phyloP scores from a whole-genome alignment of 2,329 filamentous ascomycete genomes.

The Pestalotiopsis fici region DNA sequence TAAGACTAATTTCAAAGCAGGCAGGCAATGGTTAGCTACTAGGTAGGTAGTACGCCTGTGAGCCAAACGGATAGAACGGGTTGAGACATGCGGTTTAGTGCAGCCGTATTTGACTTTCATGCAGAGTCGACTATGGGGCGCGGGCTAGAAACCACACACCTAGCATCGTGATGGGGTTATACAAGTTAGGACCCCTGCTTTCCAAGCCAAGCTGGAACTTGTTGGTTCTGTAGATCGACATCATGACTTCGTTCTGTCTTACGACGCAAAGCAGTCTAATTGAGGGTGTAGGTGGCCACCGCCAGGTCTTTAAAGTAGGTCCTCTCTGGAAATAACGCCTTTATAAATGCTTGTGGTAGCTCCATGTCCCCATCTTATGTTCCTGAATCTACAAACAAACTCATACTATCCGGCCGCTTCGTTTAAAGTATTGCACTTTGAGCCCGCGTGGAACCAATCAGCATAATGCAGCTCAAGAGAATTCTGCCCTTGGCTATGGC shows the following conservation, averaged over 20 bases:
- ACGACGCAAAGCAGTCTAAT: neutral
- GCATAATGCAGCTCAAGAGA: constrained; percentile 13
- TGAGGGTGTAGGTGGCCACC: neutral
- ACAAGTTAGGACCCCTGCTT: neutral
- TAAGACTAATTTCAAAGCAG: neutral
- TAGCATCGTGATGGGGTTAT: neutral
- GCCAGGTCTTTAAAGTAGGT: neutral
- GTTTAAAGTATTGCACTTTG: neutral
- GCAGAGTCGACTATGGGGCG: neutral
- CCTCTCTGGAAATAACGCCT: neutral
- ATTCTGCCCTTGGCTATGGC: constrained; percentile 9
- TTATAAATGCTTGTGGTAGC: neutral
- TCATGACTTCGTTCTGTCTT: constrained; percentile 5
- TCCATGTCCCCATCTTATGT: neutral
- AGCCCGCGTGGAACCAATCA: neutral
- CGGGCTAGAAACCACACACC: neutral
- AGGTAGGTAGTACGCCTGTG: too few species aligned
- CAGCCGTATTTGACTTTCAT: neutral
- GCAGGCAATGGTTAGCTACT: too few species aligned
- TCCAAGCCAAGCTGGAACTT: neutral
- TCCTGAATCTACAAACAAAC: neutral
- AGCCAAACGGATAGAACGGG: constrained; percentile 4
- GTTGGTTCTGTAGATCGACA: constrained; percentile 1
- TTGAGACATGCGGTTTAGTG: neutral
- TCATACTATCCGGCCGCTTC: neutral